Conservation (phyloP, 1,284 basidiomycete species). For the Tremellales sp. region DNA sequence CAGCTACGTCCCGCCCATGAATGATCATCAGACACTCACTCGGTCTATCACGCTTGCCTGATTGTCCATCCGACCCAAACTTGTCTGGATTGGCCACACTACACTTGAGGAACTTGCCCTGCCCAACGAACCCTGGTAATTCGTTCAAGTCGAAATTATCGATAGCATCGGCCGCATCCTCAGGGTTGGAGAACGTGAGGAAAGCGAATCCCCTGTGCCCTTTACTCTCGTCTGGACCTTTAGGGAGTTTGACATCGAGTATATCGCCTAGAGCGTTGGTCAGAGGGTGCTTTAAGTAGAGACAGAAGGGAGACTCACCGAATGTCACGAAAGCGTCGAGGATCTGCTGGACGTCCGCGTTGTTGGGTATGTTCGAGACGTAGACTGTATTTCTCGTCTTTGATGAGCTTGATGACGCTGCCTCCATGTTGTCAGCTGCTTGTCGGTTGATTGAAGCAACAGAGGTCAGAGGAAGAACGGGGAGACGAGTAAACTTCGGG, state of each 20-base stretch:
- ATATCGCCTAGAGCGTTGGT: slow-evolving; percentile 36
- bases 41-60: slow-evolving; percentile 34
- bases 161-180: slow-evolving; percentile 48
- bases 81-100: slow-evolving; percentile 43
- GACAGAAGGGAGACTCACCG: slow-evolving; percentile 21
- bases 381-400: slow-evolving; percentile 32
- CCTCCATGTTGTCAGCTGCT: too few relatives aligned
- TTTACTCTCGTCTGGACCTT: slow-evolving; percentile 34
- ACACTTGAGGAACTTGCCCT: slow-evolving; percentile 46
- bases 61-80: slow-evolving; percentile 27
- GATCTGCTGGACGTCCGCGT: slow-evolving; percentile 44
- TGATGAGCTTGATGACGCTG: slow-evolving; percentile 3
- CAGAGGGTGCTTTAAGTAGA: neutral
- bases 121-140: slow-evolving; percentile 39
- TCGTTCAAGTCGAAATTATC: slow-evolving; percentile 50
- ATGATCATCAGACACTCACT: slow-evolving; percentile 26
- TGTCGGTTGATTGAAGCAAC: too few relatives aligned
- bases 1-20: slow-evolving; percentile 1
- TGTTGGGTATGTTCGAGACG: slow-evolving; percentile 37
- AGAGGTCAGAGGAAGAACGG: too few relatives aligned
- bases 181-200: slow-evolving; percentile 42
- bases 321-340: slow-evolving; percentile 47
- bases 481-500: too few relatives aligned
- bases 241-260: slow-evolving; percentile 44
- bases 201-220: slow-evolving; percentile 48